Evolutionary conservation across 306 rosid genomes (phyloP).

Genomic region (Vigna unguiculata): DNA sequence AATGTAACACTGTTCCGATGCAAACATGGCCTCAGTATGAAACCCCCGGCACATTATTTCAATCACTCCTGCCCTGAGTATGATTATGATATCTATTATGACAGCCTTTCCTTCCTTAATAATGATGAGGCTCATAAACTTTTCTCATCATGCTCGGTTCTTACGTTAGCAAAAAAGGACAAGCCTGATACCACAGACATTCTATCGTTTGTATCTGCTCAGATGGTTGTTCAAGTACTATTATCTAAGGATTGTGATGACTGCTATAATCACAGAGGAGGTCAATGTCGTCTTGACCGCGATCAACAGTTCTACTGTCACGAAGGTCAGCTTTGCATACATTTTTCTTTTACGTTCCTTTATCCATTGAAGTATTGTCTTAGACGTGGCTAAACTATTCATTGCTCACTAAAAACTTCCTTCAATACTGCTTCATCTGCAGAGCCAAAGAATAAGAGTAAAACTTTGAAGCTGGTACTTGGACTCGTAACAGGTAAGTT

Average conservation of each 20-base stretch:
- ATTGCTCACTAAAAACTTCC: background rate
- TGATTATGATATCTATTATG: conserved; percentile 36
- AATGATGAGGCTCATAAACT: background rate
- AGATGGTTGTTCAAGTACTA: conserved; percentile 19
- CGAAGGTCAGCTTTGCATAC: conserved; percentile 30
- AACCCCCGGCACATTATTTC: background rate
- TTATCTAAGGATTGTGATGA: conserved; percentile 32
- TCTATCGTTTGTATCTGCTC: conserved; percentile 34
- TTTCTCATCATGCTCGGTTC: conserved; percentile 23
- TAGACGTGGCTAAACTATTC: background rate
- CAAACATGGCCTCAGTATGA: background rate
- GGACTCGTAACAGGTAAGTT: conserved; percentile 66
- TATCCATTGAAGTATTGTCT: background rate
- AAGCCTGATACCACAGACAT: background rate
- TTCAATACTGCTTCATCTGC: conserved; percentile 36
- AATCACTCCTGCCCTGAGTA: background rate
- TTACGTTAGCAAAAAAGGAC: conserved; percentile 32
- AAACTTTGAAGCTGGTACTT: conserved; percentile 44
- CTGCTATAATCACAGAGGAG: conserved; percentile 40
- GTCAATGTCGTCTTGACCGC: conserved; percentile 41
- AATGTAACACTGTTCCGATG: conserved; percentile 48
- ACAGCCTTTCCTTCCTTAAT: background rate
- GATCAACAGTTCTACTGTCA: conserved; percentile 26
- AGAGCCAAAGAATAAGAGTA: conserved; percentile 31
- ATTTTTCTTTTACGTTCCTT: background rate